These are phyloP conservation scores for Vigna hirtella DNA, from an alignment of 306 rosid species.

Conservation along the genomic window DNA sequence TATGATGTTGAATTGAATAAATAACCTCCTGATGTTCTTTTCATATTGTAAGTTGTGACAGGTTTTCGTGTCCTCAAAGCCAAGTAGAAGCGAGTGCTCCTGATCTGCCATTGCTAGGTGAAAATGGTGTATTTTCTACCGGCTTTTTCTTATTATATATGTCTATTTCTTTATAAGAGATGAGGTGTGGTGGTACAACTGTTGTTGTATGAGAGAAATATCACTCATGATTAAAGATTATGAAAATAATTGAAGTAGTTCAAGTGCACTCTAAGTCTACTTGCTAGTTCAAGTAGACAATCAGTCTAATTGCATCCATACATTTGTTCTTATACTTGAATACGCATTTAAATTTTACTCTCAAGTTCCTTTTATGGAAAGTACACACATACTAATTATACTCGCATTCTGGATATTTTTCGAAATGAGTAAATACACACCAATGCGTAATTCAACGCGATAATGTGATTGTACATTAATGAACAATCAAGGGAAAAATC, in stretches of 20 bases:
- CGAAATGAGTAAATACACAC: neutral
- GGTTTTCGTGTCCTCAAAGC: constrained; percentile 53
- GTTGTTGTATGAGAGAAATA: neutral
- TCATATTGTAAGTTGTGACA: constrained; percentile 26
- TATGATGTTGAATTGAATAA: neutral
- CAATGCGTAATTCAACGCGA: neutral
- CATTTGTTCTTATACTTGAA: too few relatives aligned
- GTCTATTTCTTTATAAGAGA: neutral
- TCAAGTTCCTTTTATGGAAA: neutral
- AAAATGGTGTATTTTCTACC: constrained; percentile 1
- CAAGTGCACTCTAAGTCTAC: too few relatives aligned
- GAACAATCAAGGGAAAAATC: neutral
- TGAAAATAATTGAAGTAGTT: too few relatives aligned
- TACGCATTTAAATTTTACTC: neutral
- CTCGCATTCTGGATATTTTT: neutral
- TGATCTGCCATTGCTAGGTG: neutral
- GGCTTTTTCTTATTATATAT: neutral
- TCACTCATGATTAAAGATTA: too few relatives aligned
- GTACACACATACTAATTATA: neutral
- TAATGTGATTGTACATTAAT: neutral
- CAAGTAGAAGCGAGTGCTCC: constrained; percentile 63
- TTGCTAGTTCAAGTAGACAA: too few relatives aligned
- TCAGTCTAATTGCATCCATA: too few relatives aligned
- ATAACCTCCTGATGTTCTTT: neutral
- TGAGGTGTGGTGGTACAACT: neutral